These are phyloP conservation scores for Mycena sanguinolenta DNA, from an alignment of 768 basidiomycete genomes.

Conservation along the genomic window DNA sequence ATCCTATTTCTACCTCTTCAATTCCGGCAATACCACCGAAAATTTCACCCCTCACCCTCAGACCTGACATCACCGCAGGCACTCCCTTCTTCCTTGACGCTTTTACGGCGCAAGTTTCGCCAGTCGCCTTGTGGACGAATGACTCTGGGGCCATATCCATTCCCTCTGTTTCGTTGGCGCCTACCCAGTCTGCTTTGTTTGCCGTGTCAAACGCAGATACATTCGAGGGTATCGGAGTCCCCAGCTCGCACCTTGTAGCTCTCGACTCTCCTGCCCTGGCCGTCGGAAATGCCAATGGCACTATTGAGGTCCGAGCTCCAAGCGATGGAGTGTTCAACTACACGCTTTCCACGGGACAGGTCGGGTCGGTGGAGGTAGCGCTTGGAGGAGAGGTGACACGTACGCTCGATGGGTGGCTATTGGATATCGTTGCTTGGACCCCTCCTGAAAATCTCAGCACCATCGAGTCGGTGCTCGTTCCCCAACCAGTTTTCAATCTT, in stretches of 20 bases:
- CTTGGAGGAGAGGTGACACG: conserved; percentile 25
- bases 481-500: conserved; percentile 29
- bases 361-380: conserved; percentile 21
- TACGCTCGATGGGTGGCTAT: conserved; percentile 26
- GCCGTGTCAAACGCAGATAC: conserved; percentile 23
- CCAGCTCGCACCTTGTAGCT: conserved; percentile 18
- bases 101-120: conserved; percentile 27
- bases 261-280: conserved; percentile 26
- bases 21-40: conserved; percentile 21
- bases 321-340: conserved; percentile 22
- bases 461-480: conserved; percentile 28
- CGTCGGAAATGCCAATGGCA: conserved; percentile 12
- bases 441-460: conserved; percentile 31
- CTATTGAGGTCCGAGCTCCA: conserved; percentile 24
- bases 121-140: conserved; percentile 31
- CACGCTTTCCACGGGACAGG: conserved; percentile 17
- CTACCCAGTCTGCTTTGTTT: conserved; percentile 28
- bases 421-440: conserved; percentile 36
- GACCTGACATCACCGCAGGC: conserved; percentile 24
- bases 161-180: conserved; percentile 26
- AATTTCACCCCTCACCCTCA: conserved; percentile 31
- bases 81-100: conserved; percentile 36
- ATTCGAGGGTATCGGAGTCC: conserved; percentile 24
- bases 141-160: conserved; percentile 31
- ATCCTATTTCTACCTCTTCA: conserved; percentile 33